Evolutionary conservation across 228 moss, liverwort and hornwort genomes (phyloP).

Genomic region (Sphagnum fallax): DNA sequence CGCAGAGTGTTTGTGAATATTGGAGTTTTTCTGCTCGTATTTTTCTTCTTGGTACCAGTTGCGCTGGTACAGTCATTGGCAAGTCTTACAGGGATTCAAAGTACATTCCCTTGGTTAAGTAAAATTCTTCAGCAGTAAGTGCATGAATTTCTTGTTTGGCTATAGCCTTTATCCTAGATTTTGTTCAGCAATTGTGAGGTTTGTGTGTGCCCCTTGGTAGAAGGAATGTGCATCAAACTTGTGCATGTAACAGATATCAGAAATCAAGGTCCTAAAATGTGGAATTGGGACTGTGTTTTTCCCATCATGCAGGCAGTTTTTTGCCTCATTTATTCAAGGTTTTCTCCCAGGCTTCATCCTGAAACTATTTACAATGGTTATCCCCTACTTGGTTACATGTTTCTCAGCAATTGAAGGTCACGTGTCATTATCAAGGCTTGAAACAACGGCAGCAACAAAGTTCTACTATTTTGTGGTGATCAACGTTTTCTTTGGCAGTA

Average conservation of each 20-base stretch:
- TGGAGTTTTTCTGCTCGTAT: constrained; percentile 36
- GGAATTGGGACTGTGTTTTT: too few species aligned
- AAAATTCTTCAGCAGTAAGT: constrained; percentile 48
- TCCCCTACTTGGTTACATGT: constrained; percentile 40
- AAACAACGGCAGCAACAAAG: constrained; percentile 41
- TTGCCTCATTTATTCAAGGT: constrained; percentile 74
- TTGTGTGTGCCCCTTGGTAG: neutral
- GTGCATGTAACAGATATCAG: too few species aligned
- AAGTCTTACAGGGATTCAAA: constrained; percentile 55
- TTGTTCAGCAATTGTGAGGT: neutral
- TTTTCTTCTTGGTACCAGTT: constrained; percentile 76
- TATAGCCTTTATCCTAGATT: neutral
- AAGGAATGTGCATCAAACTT: too few species aligned
- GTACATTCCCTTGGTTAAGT: constrained; percentile 32
- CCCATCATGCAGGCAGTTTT: constrained; percentile 19
- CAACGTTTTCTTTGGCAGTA: constrained; percentile 85
- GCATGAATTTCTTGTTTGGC: neutral
- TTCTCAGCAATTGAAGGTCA: constrained; percentile 61
- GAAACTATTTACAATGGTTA: constrained; percentile 54
- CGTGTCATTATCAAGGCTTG: constrained; percentile 55
- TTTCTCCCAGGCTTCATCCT: constrained; percentile 72
- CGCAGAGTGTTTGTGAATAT: constrained; percentile 26
- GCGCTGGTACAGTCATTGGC: constrained; percentile 78
- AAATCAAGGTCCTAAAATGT: too few species aligned
- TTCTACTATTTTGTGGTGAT: constrained; percentile 69